Percentiles rank a stretch among this genome's conserved stretches.
Conservation (phyloP, 2,329 filamentous ascomycete genomes). For the Ascochyta pisi region DNA sequence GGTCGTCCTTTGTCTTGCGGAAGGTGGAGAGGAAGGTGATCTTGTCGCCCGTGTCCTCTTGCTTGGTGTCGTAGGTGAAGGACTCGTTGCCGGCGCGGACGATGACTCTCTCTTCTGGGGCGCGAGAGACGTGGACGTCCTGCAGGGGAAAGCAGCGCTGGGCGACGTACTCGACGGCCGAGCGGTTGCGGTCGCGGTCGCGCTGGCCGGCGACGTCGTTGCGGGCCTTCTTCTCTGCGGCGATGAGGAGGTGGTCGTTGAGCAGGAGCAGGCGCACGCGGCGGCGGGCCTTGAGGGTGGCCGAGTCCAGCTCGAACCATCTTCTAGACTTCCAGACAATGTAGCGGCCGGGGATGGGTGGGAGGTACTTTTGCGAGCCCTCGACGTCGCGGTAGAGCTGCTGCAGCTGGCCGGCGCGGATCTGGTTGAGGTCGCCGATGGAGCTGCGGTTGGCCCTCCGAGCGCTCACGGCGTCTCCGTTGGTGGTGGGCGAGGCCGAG, state of each 20-base stretch:
- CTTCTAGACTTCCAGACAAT: conserved; percentile 90
- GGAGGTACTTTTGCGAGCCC: conserved; percentile 95
- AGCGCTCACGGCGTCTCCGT: conserved; percentile 49
- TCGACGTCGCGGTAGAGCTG: conserved; percentile 97
- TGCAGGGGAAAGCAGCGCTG: conserved; percentile 93
- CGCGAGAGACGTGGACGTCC: conserved; percentile 91
- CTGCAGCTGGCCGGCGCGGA: conserved; percentile 73
- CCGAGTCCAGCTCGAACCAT: conserved; percentile 97
- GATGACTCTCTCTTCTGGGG: conserved; percentile 72
- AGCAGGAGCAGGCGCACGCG: conserved; percentile 91
- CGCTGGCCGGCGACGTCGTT: conserved; percentile 66
- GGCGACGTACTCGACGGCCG: conserved; percentile 75
- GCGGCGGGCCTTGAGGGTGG: conserved; percentile 91
- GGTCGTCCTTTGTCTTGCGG: conserved; percentile 88
- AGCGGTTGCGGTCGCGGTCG: conserved; percentile 50
- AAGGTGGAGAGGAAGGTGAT: conserved; percentile 83
- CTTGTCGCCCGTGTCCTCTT: conserved; percentile 80
- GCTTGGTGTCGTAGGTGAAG: conserved; percentile 92
- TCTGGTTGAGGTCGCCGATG: conserved; percentile 74
- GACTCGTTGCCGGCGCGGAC: conserved; percentile 88
- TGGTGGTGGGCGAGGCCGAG: conserved; percentile 27
- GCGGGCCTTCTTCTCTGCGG: conserved; percentile 92
- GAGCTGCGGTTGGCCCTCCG: conserved; percentile 80
- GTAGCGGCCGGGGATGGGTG: conserved; percentile 87
- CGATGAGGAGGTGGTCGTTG: conserved; percentile 92